phyloP scores from a whole-genome alignment of 192 early-diverging fungal genomes.

The Backusella tuberculispora region DNA sequence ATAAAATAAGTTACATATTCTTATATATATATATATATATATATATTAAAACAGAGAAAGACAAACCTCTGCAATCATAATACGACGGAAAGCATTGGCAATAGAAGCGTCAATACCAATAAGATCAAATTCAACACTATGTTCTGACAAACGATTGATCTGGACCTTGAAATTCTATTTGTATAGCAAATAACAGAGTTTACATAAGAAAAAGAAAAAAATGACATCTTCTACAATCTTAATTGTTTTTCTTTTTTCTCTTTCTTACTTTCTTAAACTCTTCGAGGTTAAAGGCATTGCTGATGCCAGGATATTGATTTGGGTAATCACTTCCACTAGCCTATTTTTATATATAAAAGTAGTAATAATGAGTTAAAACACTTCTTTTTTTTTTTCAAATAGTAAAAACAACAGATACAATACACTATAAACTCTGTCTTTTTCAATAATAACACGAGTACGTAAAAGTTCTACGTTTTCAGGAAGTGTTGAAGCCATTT shows the following conservation, averaged over 20 bases:
- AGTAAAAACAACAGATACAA: background rate
- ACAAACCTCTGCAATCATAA: conserved; percentile 88
- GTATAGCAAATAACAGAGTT: background rate
- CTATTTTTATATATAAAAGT: conserved; percentile 42
- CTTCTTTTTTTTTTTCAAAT: background rate
- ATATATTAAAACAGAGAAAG: background rate
- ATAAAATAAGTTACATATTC: background rate
- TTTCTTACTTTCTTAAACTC: conserved; percentile 68
- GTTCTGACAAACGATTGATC: conserved; percentile 65
- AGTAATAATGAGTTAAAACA: background rate
- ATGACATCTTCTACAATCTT: too few relatives aligned
- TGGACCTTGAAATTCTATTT: conserved; percentile 73
- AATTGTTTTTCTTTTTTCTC: background rate
- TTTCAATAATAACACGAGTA: conserved; percentile 66
- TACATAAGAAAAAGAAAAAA: background rate
- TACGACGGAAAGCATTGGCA: conserved; percentile 92
- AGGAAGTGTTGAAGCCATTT: conserved; percentile 27
- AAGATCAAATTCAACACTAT: conserved; percentile 94
- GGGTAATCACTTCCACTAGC: conserved; percentile 83
- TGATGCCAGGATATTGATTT: conserved; percentile 65
- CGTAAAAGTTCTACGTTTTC: conserved; percentile 51
- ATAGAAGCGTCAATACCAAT: conserved; percentile 92
- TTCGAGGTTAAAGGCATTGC: conserved; percentile 66
- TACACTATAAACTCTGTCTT: conserved; percentile 73
- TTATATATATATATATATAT: background rate